Conservation (phyloP, 2,329 filamentous ascomycete species). For the Alternaria sp. region DNA sequence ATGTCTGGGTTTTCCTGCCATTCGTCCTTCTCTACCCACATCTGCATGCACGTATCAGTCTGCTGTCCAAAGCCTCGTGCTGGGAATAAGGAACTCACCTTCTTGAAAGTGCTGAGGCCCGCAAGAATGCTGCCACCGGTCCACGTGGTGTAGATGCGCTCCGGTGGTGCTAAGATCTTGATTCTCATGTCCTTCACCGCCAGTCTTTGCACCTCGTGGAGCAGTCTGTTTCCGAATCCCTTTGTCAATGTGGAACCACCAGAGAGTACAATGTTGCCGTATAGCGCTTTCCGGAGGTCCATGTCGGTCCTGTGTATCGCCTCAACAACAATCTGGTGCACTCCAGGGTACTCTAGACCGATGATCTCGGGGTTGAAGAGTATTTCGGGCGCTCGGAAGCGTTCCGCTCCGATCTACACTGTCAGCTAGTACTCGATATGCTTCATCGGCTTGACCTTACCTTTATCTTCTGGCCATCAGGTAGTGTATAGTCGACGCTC, state of each 20-base stretch:
- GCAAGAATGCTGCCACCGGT: constrained; percentile 98
- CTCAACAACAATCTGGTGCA: constrained; percentile 98
- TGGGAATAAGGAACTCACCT: constrained; percentile 67
- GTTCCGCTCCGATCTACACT: constrained; percentile 82
- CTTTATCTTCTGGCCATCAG: constrained; percentile 94
- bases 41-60: constrained; percentile 65
- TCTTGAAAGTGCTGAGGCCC: constrained; percentile 96
- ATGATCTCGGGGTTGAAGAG: constrained; percentile 98
- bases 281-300: constrained; percentile 91
- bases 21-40: constrained; percentile 99
- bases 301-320: constrained; percentile 95
- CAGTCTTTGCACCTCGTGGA: constrained; percentile 90
- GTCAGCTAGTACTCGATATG: constrained; percentile 31
- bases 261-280: constrained; percentile 96
- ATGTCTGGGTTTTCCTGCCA: constrained; percentile 99
- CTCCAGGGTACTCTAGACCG: constrained; percentile 92
- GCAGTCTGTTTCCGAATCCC: constrained; percentile 91
- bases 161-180: constrained; percentile 97
- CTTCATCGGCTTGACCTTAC: constrained; percentile 55
- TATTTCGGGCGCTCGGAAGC: constrained; percentile 96
- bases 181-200: constrained; percentile 99
- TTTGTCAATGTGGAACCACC: constrained; percentile 96
- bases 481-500: constrained; percentile 85
- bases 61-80: constrained; percentile 17
- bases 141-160: constrained; percentile 99